Conservation (phyloP, 106 monocot genomes). For the Dendrobium huoshanense region DNA sequence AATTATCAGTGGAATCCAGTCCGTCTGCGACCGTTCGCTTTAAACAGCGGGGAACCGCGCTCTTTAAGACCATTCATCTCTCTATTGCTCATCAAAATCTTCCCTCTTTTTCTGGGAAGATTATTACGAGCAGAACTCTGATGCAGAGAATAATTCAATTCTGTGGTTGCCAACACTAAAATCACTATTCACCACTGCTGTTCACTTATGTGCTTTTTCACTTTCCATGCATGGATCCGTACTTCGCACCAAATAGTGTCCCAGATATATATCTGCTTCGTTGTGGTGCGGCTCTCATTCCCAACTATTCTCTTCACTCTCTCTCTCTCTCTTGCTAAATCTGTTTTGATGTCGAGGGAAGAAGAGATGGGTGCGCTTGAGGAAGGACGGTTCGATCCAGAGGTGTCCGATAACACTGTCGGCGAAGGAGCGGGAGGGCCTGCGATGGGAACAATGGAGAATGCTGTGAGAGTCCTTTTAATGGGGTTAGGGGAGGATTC, state of each 20-base stretch:
- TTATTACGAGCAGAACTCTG: too few relatives aligned
- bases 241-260: background rate
- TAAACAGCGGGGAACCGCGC: background rate
- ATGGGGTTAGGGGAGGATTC: conserved; percentile 46
- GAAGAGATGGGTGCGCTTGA: conserved; percentile 20
- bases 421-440: conserved; percentile 5
- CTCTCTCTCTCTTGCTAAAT: too few relatives aligned
- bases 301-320: background rate
- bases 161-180: too few relatives aligned
- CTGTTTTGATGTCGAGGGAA: background rate
- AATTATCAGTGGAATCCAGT: too few relatives aligned
- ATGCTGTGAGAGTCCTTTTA: conserved; percentile 41
- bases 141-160: too few relatives aligned
- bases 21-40: background rate
- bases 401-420: background rate
- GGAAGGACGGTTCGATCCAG: conserved; percentile 9
- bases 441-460: conserved; percentile 30
- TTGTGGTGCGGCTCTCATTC: background rate
- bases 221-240: too few relatives aligned
- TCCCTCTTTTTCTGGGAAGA: background rate
- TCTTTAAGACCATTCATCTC: background rate
- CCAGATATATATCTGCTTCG: background rate
- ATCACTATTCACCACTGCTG: too few relatives aligned
- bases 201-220: too few relatives aligned
- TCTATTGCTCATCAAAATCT: background rate